Percentiles rank a stretch among this genome's conserved stretches.
phyloP scores from a whole-genome alignment of 345 rosid genomes.

The Brassica rapa region DNA sequence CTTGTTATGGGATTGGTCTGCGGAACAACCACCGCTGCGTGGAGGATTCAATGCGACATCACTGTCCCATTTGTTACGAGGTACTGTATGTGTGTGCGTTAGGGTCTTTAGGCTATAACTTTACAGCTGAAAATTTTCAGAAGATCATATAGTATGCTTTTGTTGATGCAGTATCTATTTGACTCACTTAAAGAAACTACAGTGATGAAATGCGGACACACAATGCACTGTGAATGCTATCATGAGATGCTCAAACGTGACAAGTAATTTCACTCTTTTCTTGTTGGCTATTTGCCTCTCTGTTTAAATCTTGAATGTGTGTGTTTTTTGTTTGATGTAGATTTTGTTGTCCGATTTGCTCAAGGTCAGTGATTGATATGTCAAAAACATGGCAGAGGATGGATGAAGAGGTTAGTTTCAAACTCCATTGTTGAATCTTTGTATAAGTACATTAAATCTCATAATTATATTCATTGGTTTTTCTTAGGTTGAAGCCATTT shows the following conservation, averaged over 20 bases:
- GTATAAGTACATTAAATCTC: not conserved
- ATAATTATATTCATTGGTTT: not conserved
- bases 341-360: slow-evolving; percentile 91
- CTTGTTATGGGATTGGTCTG: slow-evolving; percentile 70
- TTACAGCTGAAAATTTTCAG: not conserved
- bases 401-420: slow-evolving; percentile 79
- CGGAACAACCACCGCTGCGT: slow-evolving; percentile 80
- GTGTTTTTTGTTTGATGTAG: slow-evolving; percentile 50
- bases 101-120: not conserved
- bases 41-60: slow-evolving; percentile 96
- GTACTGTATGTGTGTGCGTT: slow-evolving; percentile 38
- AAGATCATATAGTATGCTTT: slow-evolving; percentile 35
- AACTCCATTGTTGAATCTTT: slow-evolving; percentile 4
- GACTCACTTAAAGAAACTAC: slow-evolving; percentile 86
- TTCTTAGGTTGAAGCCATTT: slow-evolving; percentile 74
- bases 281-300: slow-evolving; percentile 33
- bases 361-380: slow-evolving; percentile 82
- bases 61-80: slow-evolving; percentile 98
- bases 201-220: slow-evolving; percentile 98
- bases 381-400: slow-evolving; percentile 79
- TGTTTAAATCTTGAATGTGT: slow-evolving; percentile 17
- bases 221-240: slow-evolving; percentile 86
- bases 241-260: slow-evolving; percentile 77
- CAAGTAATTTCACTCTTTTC: slow-evolving; percentile 51
- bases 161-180: slow-evolving; percentile 66